Percentiles rank a stretch among this genome's conserved stretches.
Conservation (phyloP, 1,284 basidiomycete species). For the Trametes versicolor region DNA sequence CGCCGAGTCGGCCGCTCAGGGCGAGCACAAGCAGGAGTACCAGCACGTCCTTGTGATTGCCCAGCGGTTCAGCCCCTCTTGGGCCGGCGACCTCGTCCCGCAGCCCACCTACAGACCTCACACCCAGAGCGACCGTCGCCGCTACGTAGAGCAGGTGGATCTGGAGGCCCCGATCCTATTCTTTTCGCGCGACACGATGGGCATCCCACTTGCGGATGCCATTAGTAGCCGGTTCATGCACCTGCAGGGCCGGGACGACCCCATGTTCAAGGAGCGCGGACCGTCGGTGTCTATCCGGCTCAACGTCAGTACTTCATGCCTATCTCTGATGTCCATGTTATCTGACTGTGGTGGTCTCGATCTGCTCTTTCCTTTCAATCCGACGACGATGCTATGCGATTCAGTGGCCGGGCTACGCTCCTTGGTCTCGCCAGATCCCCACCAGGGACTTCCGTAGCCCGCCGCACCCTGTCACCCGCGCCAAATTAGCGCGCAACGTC, state of each 20-base stretch:
- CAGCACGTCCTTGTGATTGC: constrained; percentile 38
- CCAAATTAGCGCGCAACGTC: constrained; percentile 52
- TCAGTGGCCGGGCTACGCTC: constrained; percentile 81
- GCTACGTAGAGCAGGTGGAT: constrained; percentile 74
- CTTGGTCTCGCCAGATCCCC: constrained; percentile 81
- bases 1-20: not conserved
- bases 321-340: too few relatives aligned
- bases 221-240: constrained; percentile 53
- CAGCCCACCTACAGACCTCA: constrained; percentile 77
- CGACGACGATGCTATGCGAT: constrained; percentile 12
- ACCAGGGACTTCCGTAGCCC: constrained; percentile 80
- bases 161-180: constrained; percentile 74
- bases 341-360: constrained; percentile 20
- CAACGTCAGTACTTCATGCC: constrained; percentile 56
- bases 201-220: constrained; percentile 66
- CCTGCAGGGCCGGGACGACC: constrained; percentile 62
- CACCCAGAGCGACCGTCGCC: constrained; percentile 75
- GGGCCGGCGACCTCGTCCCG: constrained; percentile 51
- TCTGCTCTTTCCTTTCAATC: constrained; percentile 3
- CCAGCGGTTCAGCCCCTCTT: constrained; percentile 21
- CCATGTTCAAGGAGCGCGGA: constrained; percentile 72
- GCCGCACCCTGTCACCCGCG: constrained; percentile 67
- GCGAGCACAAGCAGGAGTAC: not conserved
- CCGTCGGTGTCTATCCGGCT: constrained; percentile 81
- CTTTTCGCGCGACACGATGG: constrained; percentile 59